These are phyloP conservation scores for Suillus subluteus DNA, from an alignment of 768 basidiomycete genomes.

Conservation along the genomic window DNA sequence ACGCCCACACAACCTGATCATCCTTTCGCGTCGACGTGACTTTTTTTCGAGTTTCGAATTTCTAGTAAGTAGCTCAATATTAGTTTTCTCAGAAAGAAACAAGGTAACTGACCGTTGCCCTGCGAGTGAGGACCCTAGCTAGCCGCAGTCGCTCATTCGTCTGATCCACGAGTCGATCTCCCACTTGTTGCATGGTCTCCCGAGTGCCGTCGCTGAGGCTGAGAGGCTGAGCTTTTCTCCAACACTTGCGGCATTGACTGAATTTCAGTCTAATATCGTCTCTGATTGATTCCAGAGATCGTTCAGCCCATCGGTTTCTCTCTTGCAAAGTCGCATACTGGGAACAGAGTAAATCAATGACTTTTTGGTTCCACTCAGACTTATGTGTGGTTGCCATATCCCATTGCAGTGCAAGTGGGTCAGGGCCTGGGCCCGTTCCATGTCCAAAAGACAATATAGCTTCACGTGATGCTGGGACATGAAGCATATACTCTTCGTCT, in stretches of 20 bases:
- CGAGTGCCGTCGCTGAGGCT: neutral
- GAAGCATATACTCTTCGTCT: slow-evolving; percentile 1
- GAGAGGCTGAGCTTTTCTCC: neutral
- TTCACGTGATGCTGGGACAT: neutral
- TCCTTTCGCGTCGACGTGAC: neutral
- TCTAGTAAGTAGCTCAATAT: neutral
- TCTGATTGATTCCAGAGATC: neutral
- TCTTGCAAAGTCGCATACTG: neutral
- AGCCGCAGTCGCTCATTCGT: neutral
- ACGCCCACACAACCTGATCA: neutral
- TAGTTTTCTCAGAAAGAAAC: neutral
- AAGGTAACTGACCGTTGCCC: neutral
- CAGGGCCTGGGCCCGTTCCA: neutral
- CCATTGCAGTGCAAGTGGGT: neutral
- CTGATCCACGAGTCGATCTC: neutral
- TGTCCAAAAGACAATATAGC: neutral
- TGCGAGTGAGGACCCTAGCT: neutral
- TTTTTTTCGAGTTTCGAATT: neutral
- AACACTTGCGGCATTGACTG: neutral
- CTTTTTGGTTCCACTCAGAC: neutral
- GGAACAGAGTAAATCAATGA: neutral
- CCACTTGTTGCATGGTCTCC: neutral
- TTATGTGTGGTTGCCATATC: neutral
- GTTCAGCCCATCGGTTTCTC: neutral
- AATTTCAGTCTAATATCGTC: neutral